phyloP scores from a whole-genome alignment of 31 red algal genomes.

The Asparagopsis taxiformis region DNA sequence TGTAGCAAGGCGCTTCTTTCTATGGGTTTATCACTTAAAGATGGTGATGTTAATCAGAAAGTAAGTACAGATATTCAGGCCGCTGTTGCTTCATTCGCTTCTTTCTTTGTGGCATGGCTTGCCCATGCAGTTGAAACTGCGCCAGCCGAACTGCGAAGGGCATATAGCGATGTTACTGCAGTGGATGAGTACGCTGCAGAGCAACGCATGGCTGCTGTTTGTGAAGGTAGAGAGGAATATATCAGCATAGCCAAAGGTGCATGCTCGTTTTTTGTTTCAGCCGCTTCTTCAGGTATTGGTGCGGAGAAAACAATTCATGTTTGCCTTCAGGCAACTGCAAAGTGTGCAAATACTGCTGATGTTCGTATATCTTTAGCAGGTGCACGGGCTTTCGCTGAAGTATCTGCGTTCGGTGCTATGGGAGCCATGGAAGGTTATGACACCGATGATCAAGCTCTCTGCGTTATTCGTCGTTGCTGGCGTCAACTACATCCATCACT shows the following conservation, averaged over 20 bases:
- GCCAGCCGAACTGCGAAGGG: conserved; percentile 44
- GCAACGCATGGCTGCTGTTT: conserved; percentile 44
- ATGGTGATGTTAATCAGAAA: conserved; percentile 7
- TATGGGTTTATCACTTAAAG: conserved; percentile 26
- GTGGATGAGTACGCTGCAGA: conserved; percentile 65
- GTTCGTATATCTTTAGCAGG: conserved; percentile 68
- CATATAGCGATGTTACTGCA: conserved; percentile 49
- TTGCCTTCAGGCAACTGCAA: conserved; percentile 55
- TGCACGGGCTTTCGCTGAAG: conserved; percentile 58
- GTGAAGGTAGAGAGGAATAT: conserved; percentile 51
- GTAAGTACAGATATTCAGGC: conserved; percentile 21
- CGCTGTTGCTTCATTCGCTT: conserved; percentile 55
- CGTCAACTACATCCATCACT: conserved; percentile 77
- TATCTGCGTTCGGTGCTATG: conserved; percentile 18
- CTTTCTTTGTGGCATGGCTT: conserved; percentile 75
- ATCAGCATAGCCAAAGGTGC: conserved; percentile 53
- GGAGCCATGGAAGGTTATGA: background rate
- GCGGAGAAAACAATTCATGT: conserved; percentile 23
- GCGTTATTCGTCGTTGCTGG: conserved; percentile 72
- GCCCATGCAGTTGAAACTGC: conserved; percentile 59
- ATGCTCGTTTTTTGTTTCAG: conserved; percentile 58
- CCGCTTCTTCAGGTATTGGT: conserved; percentile 29
- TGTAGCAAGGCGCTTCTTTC: conserved; percentile 56
- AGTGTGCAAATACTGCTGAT: conserved; percentile 73
- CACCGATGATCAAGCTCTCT: conserved; percentile 50